A percentile compares a stretch with the other conserved stretches of the same genome.
Conservation (phyloP, 495 filamentous ascomycete genomes). For the Podospora australis region DNA sequence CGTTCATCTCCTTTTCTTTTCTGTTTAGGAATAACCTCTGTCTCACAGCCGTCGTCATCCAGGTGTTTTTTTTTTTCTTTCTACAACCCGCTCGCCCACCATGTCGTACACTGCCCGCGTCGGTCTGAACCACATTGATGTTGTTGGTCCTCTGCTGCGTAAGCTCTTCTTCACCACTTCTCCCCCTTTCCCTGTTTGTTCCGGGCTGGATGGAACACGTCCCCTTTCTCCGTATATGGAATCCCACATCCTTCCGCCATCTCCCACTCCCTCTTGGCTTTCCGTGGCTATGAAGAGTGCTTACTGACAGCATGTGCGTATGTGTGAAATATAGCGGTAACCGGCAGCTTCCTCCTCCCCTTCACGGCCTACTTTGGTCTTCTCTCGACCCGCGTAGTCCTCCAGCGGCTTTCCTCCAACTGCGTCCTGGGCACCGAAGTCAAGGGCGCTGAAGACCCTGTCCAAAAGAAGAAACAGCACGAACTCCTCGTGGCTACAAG, state of each 20-base stretch:
- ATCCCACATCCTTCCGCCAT: neutral
- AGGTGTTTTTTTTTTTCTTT: no score
- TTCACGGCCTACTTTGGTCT: conserved; percentile 40
- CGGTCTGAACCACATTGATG: conserved; percentile 11
- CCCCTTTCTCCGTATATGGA: neutral
- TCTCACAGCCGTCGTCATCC: no score
- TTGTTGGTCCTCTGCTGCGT: conserved; percentile 13
- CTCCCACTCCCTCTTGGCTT: neutral
- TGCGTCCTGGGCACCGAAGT: conserved; percentile 28
- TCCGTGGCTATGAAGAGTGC: neutral
- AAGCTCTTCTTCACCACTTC: neutral
- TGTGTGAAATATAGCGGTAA: no score
- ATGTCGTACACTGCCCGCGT: conserved; percentile 8
- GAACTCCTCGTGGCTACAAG: conserved; percentile 29
- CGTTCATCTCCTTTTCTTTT: no score
- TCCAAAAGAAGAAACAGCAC: conserved; percentile 21
- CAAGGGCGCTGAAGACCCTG: conserved; percentile 10
- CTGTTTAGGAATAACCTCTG: no score
- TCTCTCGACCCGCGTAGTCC: conserved; percentile 35
- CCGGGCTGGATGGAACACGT: neutral
- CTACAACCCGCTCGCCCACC: neutral
- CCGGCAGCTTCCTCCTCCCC: conserved; percentile 39
- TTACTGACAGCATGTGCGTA: no score
- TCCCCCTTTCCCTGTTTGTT: neutral
- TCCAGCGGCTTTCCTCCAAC: conserved; percentile 28